These are phyloP conservation scores for Ashbya aceris DNA, from an alignment of 1,139 yeast species.

Conservation along the genomic window DNA sequence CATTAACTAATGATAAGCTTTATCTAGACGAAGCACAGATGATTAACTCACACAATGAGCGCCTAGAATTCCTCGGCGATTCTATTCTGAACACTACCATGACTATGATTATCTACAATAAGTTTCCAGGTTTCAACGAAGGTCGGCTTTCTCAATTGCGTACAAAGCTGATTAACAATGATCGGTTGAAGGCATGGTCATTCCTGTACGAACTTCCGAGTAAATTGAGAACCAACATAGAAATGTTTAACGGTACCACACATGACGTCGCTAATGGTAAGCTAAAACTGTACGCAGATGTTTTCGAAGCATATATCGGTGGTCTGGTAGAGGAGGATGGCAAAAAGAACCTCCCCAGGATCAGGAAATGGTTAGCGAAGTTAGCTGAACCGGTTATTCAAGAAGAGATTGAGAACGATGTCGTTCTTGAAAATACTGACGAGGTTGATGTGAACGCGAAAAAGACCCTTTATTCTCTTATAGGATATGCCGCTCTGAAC, in stretches of 20 bases:
- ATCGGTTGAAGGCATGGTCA: slow-evolving; percentile 63
- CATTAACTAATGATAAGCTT: slow-evolving; percentile 52
- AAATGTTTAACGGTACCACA: slow-evolving; percentile 18
- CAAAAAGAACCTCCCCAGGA: slow-evolving; percentile 37
- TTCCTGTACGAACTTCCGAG: slow-evolving; percentile 60
- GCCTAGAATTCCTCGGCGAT: slow-evolving; percentile 91
- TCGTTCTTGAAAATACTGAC: slow-evolving; percentile 17
- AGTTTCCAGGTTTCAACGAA: slow-evolving; percentile 66
- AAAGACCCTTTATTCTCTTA: slow-evolving; percentile 62
- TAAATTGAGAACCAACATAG: slow-evolving; percentile 38
- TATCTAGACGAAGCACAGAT: slow-evolving; percentile 50
- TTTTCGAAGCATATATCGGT: slow-evolving; percentile 87
- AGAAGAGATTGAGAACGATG: slow-evolving; percentile 21
- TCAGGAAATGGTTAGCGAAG: slow-evolving; percentile 51
- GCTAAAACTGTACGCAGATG: slow-evolving; percentile 31
- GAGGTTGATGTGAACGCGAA: slow-evolving; percentile 38
- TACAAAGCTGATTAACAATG: slow-evolving; percentile 64
- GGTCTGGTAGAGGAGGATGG: slow-evolving; percentile 57
- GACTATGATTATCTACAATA: slow-evolving; percentile 55
- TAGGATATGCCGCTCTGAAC: slow-evolving; percentile 64
- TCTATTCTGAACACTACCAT: slow-evolving; percentile 69
- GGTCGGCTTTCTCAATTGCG: slow-evolving; percentile 73
- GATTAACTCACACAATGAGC: slow-evolving; percentile 67
- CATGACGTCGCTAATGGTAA: slow-evolving; percentile 29
- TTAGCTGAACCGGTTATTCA: slow-evolving; percentile 47